Evolutionary conservation across 225 moss, liverwort and hornwort genomes (phyloP).

Genomic region (Pleurozium schreberi): DNA sequence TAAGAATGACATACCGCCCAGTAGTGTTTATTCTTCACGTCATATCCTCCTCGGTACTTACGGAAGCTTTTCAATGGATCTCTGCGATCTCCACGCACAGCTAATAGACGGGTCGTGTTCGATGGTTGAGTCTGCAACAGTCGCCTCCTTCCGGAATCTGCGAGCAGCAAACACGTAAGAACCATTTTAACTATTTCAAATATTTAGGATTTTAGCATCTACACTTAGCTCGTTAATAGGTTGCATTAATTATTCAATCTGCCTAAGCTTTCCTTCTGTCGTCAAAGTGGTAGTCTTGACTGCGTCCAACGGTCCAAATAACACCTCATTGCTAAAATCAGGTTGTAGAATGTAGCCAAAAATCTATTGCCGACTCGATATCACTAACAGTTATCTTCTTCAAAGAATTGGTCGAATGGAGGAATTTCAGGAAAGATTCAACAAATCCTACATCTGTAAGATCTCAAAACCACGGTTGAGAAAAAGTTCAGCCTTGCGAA

Average conservation of each 20-base stretch:
- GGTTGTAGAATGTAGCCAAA: too few relatives aligned
- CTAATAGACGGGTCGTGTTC: constrained; percentile 15
- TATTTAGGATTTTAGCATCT: background rate
- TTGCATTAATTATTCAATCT: background rate
- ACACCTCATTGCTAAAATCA: background rate
- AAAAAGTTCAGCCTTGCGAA: background rate
- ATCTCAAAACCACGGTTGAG: background rate
- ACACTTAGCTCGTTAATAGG: background rate
- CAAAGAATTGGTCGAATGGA: background rate
- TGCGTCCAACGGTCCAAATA: background rate
- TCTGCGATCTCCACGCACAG: constrained; percentile 44
- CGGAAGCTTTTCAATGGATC: constrained; percentile 45
- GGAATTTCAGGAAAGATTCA: background rate
- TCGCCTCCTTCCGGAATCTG: constrained; percentile 1
- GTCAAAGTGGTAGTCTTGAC: background rate
- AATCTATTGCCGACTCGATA: background rate
- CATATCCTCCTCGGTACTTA: constrained; percentile 51
- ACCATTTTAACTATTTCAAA: background rate
- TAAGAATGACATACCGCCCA: constrained; percentile 48
- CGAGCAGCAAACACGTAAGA: background rate
- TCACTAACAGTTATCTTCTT: background rate
- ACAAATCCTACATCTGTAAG: background rate
- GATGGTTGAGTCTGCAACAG: constrained; percentile 14
- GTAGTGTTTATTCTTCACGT: constrained; percentile 57
- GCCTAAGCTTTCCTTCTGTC: background rate